Evolutionary conservation across 2,329 filamentous ascomycete genomes (phyloP).

Genomic region (Xylaria sp.): DNA sequence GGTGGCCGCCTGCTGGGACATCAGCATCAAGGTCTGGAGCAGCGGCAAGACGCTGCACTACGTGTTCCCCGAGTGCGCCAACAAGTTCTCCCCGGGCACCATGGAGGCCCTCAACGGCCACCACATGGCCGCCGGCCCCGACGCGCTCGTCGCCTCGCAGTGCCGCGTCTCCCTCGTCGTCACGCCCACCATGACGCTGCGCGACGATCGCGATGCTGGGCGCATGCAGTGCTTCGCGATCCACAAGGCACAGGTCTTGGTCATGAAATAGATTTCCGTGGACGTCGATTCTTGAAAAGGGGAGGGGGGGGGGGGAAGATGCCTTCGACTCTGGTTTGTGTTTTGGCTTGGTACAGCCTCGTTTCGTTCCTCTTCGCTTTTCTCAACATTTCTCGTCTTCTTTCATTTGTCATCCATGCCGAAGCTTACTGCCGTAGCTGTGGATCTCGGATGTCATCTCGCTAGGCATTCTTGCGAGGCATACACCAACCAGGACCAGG

Average conservation of each 20-base stretch:
- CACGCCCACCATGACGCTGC: slow-evolving; percentile 44
- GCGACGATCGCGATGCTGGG: slow-evolving; percentile 43
- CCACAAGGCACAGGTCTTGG: slow-evolving; percentile 46
- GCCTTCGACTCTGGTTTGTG: neutral
- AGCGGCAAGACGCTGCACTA: slow-evolving; percentile 48
- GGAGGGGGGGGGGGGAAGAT: neutral
- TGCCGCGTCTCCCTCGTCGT: slow-evolving; percentile 46
- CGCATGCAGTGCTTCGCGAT: slow-evolving; percentile 40
- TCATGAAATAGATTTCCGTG: slow-evolving; percentile 46
- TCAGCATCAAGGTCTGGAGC: slow-evolving; percentile 47
- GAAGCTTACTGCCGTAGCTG: slow-evolving; percentile 2
- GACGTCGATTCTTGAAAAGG: neutral
- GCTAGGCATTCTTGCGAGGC: neutral
- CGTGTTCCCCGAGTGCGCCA: slow-evolving; percentile 46
- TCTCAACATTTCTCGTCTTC: neutral
- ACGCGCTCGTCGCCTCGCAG: slow-evolving; percentile 43
- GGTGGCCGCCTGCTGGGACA: slow-evolving; percentile 43
- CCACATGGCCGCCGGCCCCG: slow-evolving; percentile 32
- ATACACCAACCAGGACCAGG: neutral
- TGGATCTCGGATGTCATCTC: no score
- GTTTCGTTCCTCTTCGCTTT: neutral
- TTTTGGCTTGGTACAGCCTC: neutral
- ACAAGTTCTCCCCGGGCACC: slow-evolving; percentile 41
- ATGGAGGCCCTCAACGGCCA: slow-evolving; percentile 45
- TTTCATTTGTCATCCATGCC: neutral